Percentiles rank a stretch among this genome's conserved stretches.
Conservation (phyloP, 2,329 filamentous ascomycete species). For the Cordyceps tenuipes region DNA sequence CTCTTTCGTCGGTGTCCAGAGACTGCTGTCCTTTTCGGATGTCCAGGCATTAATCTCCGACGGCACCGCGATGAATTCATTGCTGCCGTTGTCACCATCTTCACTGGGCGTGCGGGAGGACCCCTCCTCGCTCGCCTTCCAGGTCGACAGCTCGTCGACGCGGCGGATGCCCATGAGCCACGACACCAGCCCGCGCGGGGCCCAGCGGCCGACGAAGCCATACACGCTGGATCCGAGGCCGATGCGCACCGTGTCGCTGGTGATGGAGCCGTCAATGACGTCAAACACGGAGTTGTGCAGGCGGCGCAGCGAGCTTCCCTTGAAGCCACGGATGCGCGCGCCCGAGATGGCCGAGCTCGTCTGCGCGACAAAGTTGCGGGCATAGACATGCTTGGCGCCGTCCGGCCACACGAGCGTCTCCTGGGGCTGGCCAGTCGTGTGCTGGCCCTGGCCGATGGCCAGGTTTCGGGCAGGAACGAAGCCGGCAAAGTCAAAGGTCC, state of each 20-base stretch:
- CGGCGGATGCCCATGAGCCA: constrained; percentile 84
- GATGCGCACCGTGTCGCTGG: constrained; percentile 60
- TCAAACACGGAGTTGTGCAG: constrained; percentile 88
- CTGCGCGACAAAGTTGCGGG: constrained; percentile 51
- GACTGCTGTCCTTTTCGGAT: constrained; percentile 34
- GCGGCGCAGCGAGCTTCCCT: constrained; percentile 65
- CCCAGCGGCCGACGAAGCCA: constrained; percentile 73
- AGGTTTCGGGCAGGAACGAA: constrained; percentile 42
- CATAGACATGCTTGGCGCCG: constrained; percentile 51
- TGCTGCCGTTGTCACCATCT: constrained; percentile 24
- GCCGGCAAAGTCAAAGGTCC: constrained; percentile 76
- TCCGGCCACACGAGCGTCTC: constrained; percentile 56
- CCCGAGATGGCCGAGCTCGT: constrained; percentile 47
- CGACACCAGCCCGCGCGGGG: constrained; percentile 68
- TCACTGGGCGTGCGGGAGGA: constrained; percentile 30
- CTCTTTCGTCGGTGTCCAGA: constrained; percentile 31
- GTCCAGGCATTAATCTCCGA: constrained; percentile 33
- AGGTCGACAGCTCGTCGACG: constrained; percentile 48
- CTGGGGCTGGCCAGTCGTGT: constrained; percentile 35
- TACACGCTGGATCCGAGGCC: constrained; percentile 81
- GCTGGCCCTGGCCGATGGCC: constrained; percentile 26
- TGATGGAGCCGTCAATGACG: constrained; percentile 62
- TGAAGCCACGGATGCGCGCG: constrained; percentile 49
- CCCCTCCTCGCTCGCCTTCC: constrained; percentile 38
- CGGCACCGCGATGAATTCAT: constrained; percentile 45